A percentile compares a stretch with the other conserved stretches of the same genome.
phyloP scores from a whole-genome alignment of 768 basidiomycete species.

The Tylopilus rubrobrunneus region DNA sequence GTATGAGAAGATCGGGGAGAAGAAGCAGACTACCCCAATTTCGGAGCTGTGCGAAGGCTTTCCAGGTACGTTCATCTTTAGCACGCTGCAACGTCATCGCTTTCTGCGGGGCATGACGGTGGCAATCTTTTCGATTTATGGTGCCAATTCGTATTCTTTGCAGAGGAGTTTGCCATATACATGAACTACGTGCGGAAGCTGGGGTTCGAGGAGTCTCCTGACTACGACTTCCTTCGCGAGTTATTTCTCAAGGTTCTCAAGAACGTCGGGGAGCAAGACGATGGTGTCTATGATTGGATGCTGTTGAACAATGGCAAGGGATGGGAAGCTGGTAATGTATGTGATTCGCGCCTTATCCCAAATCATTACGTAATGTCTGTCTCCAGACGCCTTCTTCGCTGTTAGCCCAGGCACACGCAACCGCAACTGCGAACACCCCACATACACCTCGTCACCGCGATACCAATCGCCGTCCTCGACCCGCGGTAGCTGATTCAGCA shows the following conservation, averaged over 20 bases:
- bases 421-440: slow-evolving; percentile 51
- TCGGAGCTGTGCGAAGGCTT: slow-evolving; percentile 94
- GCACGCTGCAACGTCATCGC: background rate
- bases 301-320: slow-evolving; percentile 89
- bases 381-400: slow-evolving; percentile 41
- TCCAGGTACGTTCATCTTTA: slow-evolving; percentile 54
- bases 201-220: slow-evolving; percentile 95
- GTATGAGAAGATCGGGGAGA: slow-evolving; percentile 99
- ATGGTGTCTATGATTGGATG: slow-evolving; percentile 97
- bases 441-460: slow-evolving; percentile 54
- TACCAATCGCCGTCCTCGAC: slow-evolving; percentile 46
- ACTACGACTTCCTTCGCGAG: slow-evolving; percentile 97
- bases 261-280: slow-evolving; percentile 82
- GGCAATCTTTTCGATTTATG: background rate
- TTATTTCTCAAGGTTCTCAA: slow-evolving; percentile 90
- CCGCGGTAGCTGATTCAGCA: slow-evolving; percentile 51
- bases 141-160: slow-evolving; percentile 1
- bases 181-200: slow-evolving; percentile 99
- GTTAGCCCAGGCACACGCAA: slow-evolving; percentile 51
- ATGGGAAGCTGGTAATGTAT: slow-evolving; percentile 85
- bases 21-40: slow-evolving; percentile 93
- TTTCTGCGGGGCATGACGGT: background rate
- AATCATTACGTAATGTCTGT: slow-evolving; percentile 1
- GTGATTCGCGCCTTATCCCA: slow-evolving; percentile 29
- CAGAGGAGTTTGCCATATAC: slow-evolving; percentile 95